Evolutionary conservation across 2,329 filamentous ascomycete species (phyloP), one percentile per base, ranked within the genome.

Genomic region (Fusarium haematococcum): DNA sequence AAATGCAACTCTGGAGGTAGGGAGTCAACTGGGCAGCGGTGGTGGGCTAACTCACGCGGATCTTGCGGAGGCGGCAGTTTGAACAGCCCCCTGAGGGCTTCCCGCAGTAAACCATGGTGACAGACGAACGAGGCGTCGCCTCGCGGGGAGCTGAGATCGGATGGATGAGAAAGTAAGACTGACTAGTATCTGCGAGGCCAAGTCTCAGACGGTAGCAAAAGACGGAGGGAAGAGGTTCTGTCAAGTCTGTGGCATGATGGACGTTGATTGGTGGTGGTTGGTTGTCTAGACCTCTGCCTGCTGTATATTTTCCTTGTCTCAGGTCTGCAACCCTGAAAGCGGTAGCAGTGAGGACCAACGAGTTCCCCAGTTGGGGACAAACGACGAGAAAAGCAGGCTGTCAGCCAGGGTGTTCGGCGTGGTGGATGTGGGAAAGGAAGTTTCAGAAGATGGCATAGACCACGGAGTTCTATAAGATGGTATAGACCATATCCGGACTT

Each of bases 71-170:
- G 71, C 88, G 85, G 75, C 88, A 90, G 72, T 83, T 87, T 73
- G 86, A 88, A 79, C 88, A 90, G 45, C 87, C 88, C 77, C 88
- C 88, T 41, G 88, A 89, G 50, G 88, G 88, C 75, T 89, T 89
- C 6, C 88, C 88, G 73, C 88, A 89, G 76, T 89, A 90, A 7
- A 90, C 88, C 88, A 90, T 90, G 65, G 41, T 63, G 67, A 52
- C n/a, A 68, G 30, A 54, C 16, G 23, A 39, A 52, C 45, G 52
- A 65, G 52, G 37, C 59, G 52, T 60, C n/a, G 41, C 50, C 64
- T 73, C 35, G 30, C 37, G 23, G 27, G 25, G 48, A 52, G 25
- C 25, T 13, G 25, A 30, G 16, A 52, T 30, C 16, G 25, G 18
- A 50, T 37, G 32, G 20, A 20, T 11, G 32, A 37, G 32, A 41